Base-by-base conservation (phyloP, 2,329 filamentous ascomycete species). In the Ophiostoma perfectum region DNA sequence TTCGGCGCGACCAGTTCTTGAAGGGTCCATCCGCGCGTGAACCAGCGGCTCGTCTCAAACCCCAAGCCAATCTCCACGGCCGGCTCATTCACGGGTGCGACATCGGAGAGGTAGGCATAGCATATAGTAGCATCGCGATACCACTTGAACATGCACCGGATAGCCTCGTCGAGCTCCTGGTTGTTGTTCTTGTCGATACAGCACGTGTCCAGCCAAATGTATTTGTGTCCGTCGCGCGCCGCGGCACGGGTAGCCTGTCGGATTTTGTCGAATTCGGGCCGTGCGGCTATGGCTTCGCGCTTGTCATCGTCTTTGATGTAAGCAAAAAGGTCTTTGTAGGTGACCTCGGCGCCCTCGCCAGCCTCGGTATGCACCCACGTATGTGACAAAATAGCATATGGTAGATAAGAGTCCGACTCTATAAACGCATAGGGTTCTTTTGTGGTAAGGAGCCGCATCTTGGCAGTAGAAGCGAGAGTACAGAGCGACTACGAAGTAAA, bases 171-270 rank as follows among this genome's bases (percentile, higher is more conserved):
- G 8, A 58, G 18, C 52, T 58, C 52, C 8, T 14, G 18, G 9
- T 5, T 8, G 52, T 38, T 58, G 52, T 8, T 58, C 18, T 58
- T 58, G 27, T 58, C 52, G 11, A 58, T 58, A 12, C 52, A 58
- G 9, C 52, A 58, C 4, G 52, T 58, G 27, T 58, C 52, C 2
- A 58, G 36, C 52, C 52, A 58, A 27, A 58, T 38, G 27, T 70
- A 14, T 55, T 74, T 38, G 27, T 36, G 27, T 14, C 52, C 52
- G 2, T 58, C 52, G 11, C 3, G 1, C 4, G 27, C 8, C 4
- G 52, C 52, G 6, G 6, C 5, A 3, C 18, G 3, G 27, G 14
- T 38, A 11, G 52, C 52, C 18, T 12, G 7, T 5, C 11, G 8
- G 27, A 58, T 58, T 14, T 58, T 58, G 3, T 11, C 8, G 9